phyloP scores from a whole-genome alignment of 148 eudicot genomes.

The Agrostemma githago region DNA sequence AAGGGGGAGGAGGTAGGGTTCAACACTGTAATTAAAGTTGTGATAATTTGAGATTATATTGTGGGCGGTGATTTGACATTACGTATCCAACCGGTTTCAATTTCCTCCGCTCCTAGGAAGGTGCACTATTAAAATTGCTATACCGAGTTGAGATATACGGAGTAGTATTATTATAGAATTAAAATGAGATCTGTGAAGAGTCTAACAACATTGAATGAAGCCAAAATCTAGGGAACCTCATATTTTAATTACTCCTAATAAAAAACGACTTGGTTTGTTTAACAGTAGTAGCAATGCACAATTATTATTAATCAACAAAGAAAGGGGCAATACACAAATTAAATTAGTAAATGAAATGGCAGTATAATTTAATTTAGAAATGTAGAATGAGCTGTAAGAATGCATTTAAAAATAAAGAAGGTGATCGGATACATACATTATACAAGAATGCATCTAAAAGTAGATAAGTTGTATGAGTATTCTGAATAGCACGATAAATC shows the following conservation, averaged over 20 bases:
- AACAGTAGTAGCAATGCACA: no score
- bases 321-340: background rate
- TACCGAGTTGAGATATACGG: constrained; percentile 4
- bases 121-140: background rate
- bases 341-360: background rate
- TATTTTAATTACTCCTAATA: background rate
- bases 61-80: constrained; percentile 2
- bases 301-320: background rate
- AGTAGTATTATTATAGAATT: background rate
- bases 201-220: constrained; percentile 10
- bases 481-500: background rate
- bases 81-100: constrained; percentile 18
- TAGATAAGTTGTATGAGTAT: no score
- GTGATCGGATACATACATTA: background rate
- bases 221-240: constrained; percentile 3
- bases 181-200: constrained; percentile 10
- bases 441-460: constrained; percentile 11
- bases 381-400: background rate
- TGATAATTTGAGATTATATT: background rate
- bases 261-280: background rate
- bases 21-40: background rate
- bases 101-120: background rate
- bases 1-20: no score
- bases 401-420: background rate
- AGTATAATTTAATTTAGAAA: background rate